A percentile compares a stretch with the other conserved stretches of the same genome.
These are phyloP conservation scores for Colletotrichum destructivum DNA, from an alignment of 2,329 filamentous ascomycete genomes.

Conservation along the genomic window DNA sequence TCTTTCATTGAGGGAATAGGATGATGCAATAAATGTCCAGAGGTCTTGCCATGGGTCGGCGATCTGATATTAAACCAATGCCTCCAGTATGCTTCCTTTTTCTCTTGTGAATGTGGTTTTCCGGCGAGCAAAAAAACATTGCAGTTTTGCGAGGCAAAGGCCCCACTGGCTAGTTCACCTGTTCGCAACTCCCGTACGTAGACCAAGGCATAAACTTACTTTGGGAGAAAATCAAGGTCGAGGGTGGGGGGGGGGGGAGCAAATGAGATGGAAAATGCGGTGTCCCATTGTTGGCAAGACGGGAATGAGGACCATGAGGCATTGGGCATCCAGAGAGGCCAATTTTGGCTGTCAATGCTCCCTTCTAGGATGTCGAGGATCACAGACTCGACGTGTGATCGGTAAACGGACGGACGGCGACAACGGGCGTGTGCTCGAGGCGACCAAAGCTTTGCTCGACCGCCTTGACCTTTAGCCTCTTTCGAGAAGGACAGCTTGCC, in stretches of 20 bases:
- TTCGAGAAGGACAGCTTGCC: slow-evolving; percentile 21
- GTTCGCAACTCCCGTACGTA: slow-evolving; percentile 18
- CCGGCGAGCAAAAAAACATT: slow-evolving; percentile 2
- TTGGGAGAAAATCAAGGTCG: slow-evolving; percentile 9
- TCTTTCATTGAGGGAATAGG: background rate
- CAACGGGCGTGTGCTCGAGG: slow-evolving; percentile 14
- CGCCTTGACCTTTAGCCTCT: slow-evolving; percentile 13
- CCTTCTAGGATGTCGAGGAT: slow-evolving; percentile 35
- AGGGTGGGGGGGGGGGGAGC: background rate
- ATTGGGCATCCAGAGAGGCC: slow-evolving; percentile 25
- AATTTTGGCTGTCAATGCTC: slow-evolving; percentile 36
- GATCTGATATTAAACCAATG: slow-evolving; percentile 16
- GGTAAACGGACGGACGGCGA: slow-evolving; percentile 35
- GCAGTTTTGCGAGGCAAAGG: slow-evolving; percentile 9
- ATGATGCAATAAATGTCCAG: slow-evolving; percentile 15
- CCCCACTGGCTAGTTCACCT: background rate
- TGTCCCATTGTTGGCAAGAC: slow-evolving; percentile 37
- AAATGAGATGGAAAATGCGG: slow-evolving; percentile 31
- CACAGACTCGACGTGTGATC: slow-evolving; percentile 35
- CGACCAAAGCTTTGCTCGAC: slow-evolving; percentile 14
- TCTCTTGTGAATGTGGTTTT: slow-evolving; percentile 2
- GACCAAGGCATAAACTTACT: background rate
- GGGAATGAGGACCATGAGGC: slow-evolving; percentile 6
- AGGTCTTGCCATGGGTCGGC: slow-evolving; percentile 17
- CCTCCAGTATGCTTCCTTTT: slow-evolving; percentile 28